Base-by-base conservation (phyloP, 176 grass and related monocot species). In the Thinopyrum elongatum region DNA sequence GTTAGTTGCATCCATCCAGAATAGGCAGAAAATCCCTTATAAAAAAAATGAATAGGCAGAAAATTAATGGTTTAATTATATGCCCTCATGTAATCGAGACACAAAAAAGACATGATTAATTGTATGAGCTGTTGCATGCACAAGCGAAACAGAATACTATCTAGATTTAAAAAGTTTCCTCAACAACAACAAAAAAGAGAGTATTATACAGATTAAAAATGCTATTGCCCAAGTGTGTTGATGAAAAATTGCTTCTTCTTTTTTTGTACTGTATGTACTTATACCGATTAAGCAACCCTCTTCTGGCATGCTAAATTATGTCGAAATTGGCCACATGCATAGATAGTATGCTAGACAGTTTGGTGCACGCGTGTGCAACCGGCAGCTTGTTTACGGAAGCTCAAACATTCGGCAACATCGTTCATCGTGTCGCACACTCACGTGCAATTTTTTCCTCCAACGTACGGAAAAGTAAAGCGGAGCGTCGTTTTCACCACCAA, bases 401-500 rank as follows among this genome's bases (percentile, higher is more conserved):
- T 75, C 62, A 64, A 75, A 31, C 11, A 53, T 9, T 35, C 12
- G 28, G 42, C 21, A 82, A 51, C 63, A 34, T 58, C 26, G 0
- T 41, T 63, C 78, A 22, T 13, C 38, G 3, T 47, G 66, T 25
- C 79, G 4, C 46, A 12, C 6, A n/a, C 27, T 9, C 30, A 57
- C 14, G 7, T 58, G 55, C 55, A 22, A 22, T 10, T 59, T 30
- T 21, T 44, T 66, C 35, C 51, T 64, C 64, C 19, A 38, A 26
- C 8, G 47, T 58, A 68, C 80, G 80, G 65, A 27, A 38, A 82
- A n/a, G 22, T 30, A 70, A 72, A 72, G 51, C 23, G 35, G 16
- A 6, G n/a, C 16, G 70, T 91, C 36, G 34, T 80, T 76, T 27
- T 57, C 89, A 70, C 35, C 42, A 87, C 81, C 81, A 47, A 87